These are phyloP conservation scores for Biscogniauxia mediterranea DNA, from an alignment of 2,329 filamentous ascomycete species.

Conservation along the genomic window DNA sequence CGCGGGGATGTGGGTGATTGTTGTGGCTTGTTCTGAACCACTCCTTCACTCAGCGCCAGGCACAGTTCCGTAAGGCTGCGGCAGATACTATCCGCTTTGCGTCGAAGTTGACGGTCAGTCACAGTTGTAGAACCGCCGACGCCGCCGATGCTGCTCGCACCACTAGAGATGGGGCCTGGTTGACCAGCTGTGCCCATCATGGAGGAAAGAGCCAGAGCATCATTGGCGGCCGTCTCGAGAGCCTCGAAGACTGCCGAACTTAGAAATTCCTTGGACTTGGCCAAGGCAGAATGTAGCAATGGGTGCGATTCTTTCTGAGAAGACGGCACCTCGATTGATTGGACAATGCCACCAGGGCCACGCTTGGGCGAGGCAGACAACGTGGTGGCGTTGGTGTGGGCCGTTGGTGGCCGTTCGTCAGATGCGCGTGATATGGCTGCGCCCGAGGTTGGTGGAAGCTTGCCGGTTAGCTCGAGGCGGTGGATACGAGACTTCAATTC, in stretches of 20 bases:
- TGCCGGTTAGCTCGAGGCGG: conserved; percentile 85
- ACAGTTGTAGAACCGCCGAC: conserved; percentile 41
- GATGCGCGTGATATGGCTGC: conserved; percentile 73
- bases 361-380: conserved; percentile 87
- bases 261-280: conserved; percentile 71
- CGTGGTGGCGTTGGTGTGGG: conserved; percentile 81
- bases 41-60: conserved; percentile 72
- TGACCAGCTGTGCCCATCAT: conserved; percentile 75
- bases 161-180: conserved; percentile 65
- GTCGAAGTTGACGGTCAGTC: conserved; percentile 80
- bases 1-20: conserved; percentile 27
- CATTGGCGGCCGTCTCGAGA: conserved; percentile 76
- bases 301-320: conserved; percentile 65
- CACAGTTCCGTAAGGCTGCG: conserved; percentile 90
- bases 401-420: conserved; percentile 82
- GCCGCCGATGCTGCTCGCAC: conserved; percentile 59
- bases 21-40: conserved; percentile 35
- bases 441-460: conserved; percentile 77
- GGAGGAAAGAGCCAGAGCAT: conserved; percentile 75
- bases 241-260: conserved; percentile 71
- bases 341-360: conserved; percentile 48
- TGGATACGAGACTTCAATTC: conserved; percentile 92
- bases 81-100: conserved; percentile 91
- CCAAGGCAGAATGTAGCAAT: conserved; percentile 74
- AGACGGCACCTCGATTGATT: conserved; percentile 45